Evolutionary conservation across 192 early-diverging fungal genomes (phyloP).

Genomic region (Rhizoclosmatium sp.): DNA sequence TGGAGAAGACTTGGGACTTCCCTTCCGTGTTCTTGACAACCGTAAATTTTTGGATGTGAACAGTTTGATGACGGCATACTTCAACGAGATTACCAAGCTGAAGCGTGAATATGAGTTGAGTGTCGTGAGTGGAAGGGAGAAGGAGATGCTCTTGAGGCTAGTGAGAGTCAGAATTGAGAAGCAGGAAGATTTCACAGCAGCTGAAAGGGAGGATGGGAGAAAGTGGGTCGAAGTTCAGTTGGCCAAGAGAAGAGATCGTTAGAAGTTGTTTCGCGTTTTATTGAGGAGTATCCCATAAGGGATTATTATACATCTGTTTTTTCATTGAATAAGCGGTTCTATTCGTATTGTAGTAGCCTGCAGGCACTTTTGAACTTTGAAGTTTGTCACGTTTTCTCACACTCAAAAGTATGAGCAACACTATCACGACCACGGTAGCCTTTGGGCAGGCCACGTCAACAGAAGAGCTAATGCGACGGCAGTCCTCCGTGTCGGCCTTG

Average conservation of each 20-base stretch:
- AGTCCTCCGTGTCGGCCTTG: too few relatives aligned
- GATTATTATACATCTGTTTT: too few relatives aligned
- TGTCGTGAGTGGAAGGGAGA: slow-evolving; percentile 42
- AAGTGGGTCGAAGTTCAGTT: slow-evolving; percentile 54
- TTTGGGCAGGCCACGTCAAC: too few relatives aligned
- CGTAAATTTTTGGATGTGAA: slow-evolving; percentile 48
- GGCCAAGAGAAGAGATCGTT: slow-evolving; percentile 42
- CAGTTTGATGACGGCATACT: slow-evolving; percentile 40
- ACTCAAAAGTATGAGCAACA: too few relatives aligned
- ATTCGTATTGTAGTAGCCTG: too few relatives aligned
- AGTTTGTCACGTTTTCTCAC: too few relatives aligned
- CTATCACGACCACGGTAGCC: too few relatives aligned
- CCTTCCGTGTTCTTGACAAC: slow-evolving; percentile 46
- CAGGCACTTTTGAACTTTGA: too few relatives aligned
- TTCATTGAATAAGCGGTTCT: too few relatives aligned
- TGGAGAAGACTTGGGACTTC: slow-evolving; percentile 53
- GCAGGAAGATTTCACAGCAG: slow-evolving; percentile 35
- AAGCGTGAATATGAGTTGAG: slow-evolving; percentile 58
- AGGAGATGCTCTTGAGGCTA: slow-evolving; percentile 49
- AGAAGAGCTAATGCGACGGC: too few relatives aligned
- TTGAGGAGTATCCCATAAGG: too few relatives aligned
- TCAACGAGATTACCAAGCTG: slow-evolving; percentile 43
- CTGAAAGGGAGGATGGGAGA: slow-evolving; percentile 43
- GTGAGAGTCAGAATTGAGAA: slow-evolving; percentile 54
- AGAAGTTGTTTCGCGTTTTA: too few relatives aligned